Evolutionary conservation across 1,284 basidiomycete species (phyloP).

Genomic region (Grifola frondosa): DNA sequence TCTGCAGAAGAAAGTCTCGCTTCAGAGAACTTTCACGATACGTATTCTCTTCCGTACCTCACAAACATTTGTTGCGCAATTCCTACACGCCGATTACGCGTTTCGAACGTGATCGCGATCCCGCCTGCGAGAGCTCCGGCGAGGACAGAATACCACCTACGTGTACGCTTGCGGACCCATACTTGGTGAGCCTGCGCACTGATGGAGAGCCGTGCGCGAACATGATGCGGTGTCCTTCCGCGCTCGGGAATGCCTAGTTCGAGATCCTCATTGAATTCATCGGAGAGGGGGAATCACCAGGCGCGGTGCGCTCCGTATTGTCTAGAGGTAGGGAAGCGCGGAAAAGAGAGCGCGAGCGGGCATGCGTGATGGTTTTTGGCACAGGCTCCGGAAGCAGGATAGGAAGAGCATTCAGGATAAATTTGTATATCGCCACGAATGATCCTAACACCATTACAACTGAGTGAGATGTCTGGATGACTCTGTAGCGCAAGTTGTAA

Average conservation of each 20-base stretch:
- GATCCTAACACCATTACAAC: slow-evolving; percentile 53
- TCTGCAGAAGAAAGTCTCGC: slow-evolving; percentile 46
- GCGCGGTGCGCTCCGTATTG: background rate
- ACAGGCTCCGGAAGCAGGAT: slow-evolving; percentile 63
- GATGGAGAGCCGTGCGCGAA: slow-evolving; percentile 59
- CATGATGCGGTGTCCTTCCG: slow-evolving; percentile 31
- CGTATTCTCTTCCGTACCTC: no score
- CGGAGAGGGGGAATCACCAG: slow-evolving; percentile 22
- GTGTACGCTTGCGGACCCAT: slow-evolving; percentile 64
- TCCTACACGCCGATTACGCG: slow-evolving; percentile 60
- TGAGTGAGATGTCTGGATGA: no score
- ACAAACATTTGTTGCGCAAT: slow-evolving; percentile 94
- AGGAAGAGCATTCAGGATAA: slow-evolving; percentile 80
- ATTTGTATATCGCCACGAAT: slow-evolving; percentile 81
- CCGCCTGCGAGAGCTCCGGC: slow-evolving; percentile 85
- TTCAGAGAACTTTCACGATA: no score
- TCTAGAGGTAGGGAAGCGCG: slow-evolving; percentile 10
- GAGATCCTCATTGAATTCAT: slow-evolving; percentile 17
- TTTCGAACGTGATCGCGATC: slow-evolving; percentile 84
- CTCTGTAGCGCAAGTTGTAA: no score
- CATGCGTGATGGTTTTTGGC: slow-evolving; percentile 12
- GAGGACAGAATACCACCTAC: slow-evolving; percentile 85
- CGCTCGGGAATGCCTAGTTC: slow-evolving; percentile 16
- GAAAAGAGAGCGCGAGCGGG: slow-evolving; percentile 39
- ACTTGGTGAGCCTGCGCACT: slow-evolving; percentile 61